phyloP scores from a whole-genome alignment of 345 rosid genomes.

The Rubroshorea leprosula region DNA sequence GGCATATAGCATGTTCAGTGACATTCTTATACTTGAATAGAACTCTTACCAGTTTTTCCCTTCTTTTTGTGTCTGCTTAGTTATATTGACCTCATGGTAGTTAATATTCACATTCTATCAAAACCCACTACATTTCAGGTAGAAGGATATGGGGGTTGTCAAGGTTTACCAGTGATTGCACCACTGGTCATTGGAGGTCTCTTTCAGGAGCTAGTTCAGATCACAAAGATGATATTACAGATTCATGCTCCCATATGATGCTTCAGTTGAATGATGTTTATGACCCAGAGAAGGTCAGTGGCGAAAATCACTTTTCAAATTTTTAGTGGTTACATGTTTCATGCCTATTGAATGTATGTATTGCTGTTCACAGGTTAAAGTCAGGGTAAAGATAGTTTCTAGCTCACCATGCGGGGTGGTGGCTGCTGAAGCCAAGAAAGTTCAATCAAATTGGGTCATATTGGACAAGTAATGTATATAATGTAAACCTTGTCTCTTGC shows the following conservation, averaged over 20 bases:
- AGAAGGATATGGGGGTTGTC: conserved; percentile 83
- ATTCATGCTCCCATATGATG: conserved; percentile 88
- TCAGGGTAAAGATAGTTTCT: conserved; percentile 75
- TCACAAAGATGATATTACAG: conserved; percentile 66
- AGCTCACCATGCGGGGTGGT: conserved; percentile 70
- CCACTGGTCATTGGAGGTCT: conserved; percentile 58
- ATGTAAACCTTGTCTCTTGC: conserved; percentile 17
- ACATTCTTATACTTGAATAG: background rate
- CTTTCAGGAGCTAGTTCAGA: conserved; percentile 63
- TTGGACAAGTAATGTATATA: conserved; percentile 65
- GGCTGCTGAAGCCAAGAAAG: conserved; percentile 76
- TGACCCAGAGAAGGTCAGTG: conserved; percentile 77
- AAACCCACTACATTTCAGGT: conserved; percentile 35
- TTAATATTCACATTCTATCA: conserved; percentile 1
- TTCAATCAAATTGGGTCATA: conserved; percentile 85
- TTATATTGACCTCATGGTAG: conserved; percentile 9
- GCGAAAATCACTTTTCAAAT: background rate
- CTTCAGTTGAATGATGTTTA: conserved; percentile 79
- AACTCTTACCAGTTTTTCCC: background rate
- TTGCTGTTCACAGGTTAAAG: conserved; percentile 56
- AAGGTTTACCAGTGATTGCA: conserved; percentile 82
- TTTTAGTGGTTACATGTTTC: conserved; percentile 3
- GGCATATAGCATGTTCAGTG: background rate
- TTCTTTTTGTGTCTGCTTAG: conserved; percentile 6
- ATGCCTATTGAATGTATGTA: conserved; percentile 9